phyloP scores from a whole-genome alignment of 345 rosid species.

The Ricinus communis region DNA sequence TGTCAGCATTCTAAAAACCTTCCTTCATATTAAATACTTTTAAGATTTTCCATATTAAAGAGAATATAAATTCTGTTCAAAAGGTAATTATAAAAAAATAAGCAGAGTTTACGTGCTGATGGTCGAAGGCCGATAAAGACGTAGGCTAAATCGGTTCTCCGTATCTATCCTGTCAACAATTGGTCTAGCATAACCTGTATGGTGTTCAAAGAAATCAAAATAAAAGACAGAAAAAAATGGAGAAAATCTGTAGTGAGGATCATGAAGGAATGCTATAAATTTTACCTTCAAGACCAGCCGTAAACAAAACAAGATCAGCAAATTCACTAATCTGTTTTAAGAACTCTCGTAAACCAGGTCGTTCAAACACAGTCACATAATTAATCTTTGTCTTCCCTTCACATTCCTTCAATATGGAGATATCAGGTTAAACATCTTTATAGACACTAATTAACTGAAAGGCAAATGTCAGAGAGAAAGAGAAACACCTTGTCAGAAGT shows the following conservation, averaged over 20 bases:
- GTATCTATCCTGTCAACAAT: constrained; percentile 85
- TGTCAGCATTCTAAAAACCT: not conserved
- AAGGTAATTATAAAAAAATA: not conserved
- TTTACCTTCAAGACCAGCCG: constrained; percentile 95
- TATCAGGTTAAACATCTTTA: constrained; percentile 2
- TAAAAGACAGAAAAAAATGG: not conserved
- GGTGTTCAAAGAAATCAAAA: constrained; percentile 7
- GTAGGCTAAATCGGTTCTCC: constrained; percentile 39
- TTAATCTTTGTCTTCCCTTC: constrained; percentile 77
- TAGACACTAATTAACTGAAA: not conserved
- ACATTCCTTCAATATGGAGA: constrained; percentile 48
- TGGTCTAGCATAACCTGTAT: constrained; percentile 88
- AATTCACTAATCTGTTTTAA: constrained; percentile 66
- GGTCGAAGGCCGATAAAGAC: constrained; percentile 24
- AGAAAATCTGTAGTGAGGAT: not conserved
- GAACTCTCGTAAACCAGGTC: constrained; percentile 89
- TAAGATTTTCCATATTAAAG: not conserved
- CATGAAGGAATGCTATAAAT: constrained; percentile 8
- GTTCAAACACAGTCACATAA: constrained; percentile 86
- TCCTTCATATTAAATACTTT: too few relatives aligned
- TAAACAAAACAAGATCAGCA: constrained; percentile 82
- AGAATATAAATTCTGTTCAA: not conserved
- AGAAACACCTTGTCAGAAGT: constrained; percentile 22
- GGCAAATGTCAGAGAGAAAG: not conserved
- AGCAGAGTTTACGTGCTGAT: constrained; percentile 17